Percentiles rank a stretch among this genome's conserved stretches.
phyloP scores from a whole-genome alignment of 768 basidiomycete species.

The Hydnomerulius pinastri region DNA sequence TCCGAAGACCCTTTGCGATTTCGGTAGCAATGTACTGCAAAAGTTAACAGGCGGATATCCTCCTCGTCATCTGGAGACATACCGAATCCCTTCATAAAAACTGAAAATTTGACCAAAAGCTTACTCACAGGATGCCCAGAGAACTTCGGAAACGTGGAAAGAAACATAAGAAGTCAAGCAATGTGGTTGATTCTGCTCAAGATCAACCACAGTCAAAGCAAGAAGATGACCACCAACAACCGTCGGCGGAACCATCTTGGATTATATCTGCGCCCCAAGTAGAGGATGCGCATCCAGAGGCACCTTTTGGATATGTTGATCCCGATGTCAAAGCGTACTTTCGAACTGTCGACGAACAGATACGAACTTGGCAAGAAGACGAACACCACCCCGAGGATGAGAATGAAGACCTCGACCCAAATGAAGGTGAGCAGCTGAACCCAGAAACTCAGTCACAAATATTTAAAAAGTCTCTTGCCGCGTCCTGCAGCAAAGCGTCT shows the following conservation, averaged over 20 bases:
- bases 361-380: slow-evolving; percentile 77
- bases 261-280: slow-evolving; percentile 48
- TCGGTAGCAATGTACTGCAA: no score
- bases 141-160: slow-evolving; percentile 78
- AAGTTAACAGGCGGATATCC: no score
- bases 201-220: not conserved
- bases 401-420: slow-evolving; percentile 57
- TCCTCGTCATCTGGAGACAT: no score
- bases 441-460: not conserved
- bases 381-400: slow-evolving; percentile 45
- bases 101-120: no score
- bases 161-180: slow-evolving; percentile 59
- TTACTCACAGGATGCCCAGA: slow-evolving; percentile 69
- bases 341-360: slow-evolving; percentile 81
- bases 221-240: slow-evolving; percentile 2
- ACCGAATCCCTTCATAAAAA: no score
- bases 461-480: not conserved
- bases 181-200: slow-evolving; percentile 16
- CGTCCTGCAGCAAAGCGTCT: slow-evolving; percentile 60
- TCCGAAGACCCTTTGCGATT: no score
- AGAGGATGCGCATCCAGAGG: slow-evolving; percentile 56
- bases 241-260: slow-evolving; percentile 64
- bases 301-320: slow-evolving; percentile 90
- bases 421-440: slow-evolving; percentile 58
- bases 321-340: slow-evolving; percentile 93